A percentile compares a stretch with the other conserved stretches of the same genome.
Conservation (phyloP, 2,329 filamentous ascomycete genomes). For the Fulvia fulva region DNA sequence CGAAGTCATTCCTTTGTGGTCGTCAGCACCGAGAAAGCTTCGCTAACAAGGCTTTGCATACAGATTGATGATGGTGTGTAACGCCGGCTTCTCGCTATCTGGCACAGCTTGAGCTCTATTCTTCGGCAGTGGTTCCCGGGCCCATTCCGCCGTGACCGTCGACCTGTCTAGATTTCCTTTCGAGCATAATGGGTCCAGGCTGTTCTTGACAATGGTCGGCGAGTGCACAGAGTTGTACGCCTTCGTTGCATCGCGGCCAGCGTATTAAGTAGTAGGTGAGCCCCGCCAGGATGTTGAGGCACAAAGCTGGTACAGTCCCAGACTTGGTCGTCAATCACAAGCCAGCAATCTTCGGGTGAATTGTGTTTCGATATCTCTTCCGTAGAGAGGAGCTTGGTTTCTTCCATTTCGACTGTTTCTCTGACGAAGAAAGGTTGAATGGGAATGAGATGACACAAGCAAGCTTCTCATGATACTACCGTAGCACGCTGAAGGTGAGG, state of each 20-base stretch:
- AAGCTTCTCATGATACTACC: no score
- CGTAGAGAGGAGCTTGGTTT: conserved; percentile 12
- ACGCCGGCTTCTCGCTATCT: conserved; percentile 38
- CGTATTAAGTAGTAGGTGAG: conserved; percentile 49
- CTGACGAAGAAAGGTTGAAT: neutral
- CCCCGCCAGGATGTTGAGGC: conserved; percentile 55
- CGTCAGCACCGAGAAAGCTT: conserved; percentile 10
- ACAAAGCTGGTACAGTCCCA: conserved; percentile 64
- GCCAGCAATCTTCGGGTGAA: conserved; percentile 47
- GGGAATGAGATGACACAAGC: neutral
- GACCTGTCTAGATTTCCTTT: conserved; percentile 32
- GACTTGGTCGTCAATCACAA: conserved; percentile 61
- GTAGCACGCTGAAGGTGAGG: no score
- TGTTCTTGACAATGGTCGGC: conserved; percentile 36
- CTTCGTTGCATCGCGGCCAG: conserved; percentile 51
- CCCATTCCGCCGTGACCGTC: conserved; percentile 21
- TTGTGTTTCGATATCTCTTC: conserved; percentile 22
- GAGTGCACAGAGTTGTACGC: conserved; percentile 53
- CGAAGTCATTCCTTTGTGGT: conserved; percentile 20
- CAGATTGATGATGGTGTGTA: conserved; percentile 43
- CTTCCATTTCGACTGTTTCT: conserved; percentile 10
- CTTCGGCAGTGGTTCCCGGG: neutral
- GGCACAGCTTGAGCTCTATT: conserved; percentile 16
- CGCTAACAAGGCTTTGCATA: conserved; percentile 6
- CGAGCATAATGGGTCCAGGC: conserved; percentile 40